These are phyloP conservation scores for Fusarium odoratissimum DNA, from an alignment of 2,329 filamentous ascomycete species.

Conservation along the genomic window DNA sequence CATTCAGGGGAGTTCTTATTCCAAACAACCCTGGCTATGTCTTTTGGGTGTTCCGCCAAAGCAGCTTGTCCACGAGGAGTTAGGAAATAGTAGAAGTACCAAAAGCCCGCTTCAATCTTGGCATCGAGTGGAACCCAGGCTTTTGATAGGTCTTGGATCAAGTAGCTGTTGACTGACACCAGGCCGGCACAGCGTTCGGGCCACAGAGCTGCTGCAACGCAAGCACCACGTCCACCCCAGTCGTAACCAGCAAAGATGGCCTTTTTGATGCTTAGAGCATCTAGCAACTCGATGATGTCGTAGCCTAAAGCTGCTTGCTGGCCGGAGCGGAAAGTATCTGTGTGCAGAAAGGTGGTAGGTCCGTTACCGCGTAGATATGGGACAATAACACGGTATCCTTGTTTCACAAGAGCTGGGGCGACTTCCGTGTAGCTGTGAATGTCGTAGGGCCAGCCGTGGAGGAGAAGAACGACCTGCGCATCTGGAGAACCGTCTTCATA, in stretches of 20 bases:
- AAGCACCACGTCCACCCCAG: neutral
- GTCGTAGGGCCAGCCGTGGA: neutral
- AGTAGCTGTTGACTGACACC: neutral
- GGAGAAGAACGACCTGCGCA: neutral
- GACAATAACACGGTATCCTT: neutral
- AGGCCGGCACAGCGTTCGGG: neutral
- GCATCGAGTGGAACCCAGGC: neutral
- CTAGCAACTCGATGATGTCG: neutral
- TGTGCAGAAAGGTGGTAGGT: neutral
- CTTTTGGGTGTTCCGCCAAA: neutral
- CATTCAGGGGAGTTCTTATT: neutral
- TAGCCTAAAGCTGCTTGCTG: neutral
- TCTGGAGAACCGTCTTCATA: neutral
- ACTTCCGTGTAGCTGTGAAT: neutral
- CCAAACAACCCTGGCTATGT: neutral
- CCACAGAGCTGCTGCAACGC: neutral
- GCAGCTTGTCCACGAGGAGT: neutral
- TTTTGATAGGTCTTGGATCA: neutral
- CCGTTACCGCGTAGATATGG: neutral
- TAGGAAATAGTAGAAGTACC: neutral
- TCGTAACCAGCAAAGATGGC: neutral
- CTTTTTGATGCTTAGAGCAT: neutral
- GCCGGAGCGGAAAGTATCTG: neutral
- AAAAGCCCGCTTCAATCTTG: neutral
- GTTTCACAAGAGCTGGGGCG: neutral